Evolutionary conservation across 73 alveolate species (phyloP), one percentile per base, ranked within the genome.

Genomic region (Paraurostyla sp.): DNA sequence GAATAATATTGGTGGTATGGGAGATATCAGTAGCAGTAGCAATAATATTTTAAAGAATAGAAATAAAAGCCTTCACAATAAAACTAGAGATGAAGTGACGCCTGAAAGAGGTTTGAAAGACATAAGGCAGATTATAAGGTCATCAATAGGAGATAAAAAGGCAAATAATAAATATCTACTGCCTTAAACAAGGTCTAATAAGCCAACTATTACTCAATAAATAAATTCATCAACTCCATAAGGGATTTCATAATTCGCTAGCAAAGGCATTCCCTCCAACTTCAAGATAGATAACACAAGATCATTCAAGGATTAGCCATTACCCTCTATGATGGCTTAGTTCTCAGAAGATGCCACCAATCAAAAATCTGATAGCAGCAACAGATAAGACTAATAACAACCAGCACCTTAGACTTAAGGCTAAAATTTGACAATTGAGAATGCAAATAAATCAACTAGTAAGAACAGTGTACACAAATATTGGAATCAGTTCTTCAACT

Each of bases 401-500:
- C 30, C 30, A 9, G 33, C 69, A 4, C 33, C n/a, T n/a, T n/a
- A n/a, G n/a, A n/a, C n/a, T n/a, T n/a, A n/a, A n/a, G n/a, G n/a
- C n/a, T n/a, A n/a, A n/a, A n/a, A 15, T 46, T 46, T 18, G 57
- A 46, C 13, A 16, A 23, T 38, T 40, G 69, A 46, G 2, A n/a
- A 11, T 11, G 15, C 16, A 49, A 22, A 49, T 9, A 32, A 43
- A 22, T 75, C 87, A 22, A 48, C 87, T 18, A 75, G 87, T 51
- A 75, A 75, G 29, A 46, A 43, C 4, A 46, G 75, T 46, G 75
- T 75, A 7, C 46, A 46, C 4, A 75, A 75, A 48, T 75, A 75
- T 32, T 75, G 87, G 87, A 75, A 75, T 20, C n/a, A 75, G 51
- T 75, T 48, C 40, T 75, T 75, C 38, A 49, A 49, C 49, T 46